Conservation (phyloP, 805 yeast species). For the Hanseniaspora valbyensis region DNA sequence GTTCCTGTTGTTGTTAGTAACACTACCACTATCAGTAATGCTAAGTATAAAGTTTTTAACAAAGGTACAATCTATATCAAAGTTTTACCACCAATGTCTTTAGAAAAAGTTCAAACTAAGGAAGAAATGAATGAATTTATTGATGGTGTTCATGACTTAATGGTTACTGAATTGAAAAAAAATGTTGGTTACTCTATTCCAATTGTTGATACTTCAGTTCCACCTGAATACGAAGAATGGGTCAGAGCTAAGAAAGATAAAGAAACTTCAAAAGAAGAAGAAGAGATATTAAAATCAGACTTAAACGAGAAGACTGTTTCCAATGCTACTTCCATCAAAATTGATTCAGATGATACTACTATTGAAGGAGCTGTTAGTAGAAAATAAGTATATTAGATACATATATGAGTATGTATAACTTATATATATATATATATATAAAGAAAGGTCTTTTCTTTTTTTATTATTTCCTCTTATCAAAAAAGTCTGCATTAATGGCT, state of each 20-base stretch:
- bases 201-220: slow-evolving; percentile 26
- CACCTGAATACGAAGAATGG: slow-evolving; percentile 21
- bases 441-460: no score
- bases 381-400: not conserved
- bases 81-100: slow-evolving; percentile 71
- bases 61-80: slow-evolving; percentile 65
- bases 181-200: slow-evolving; percentile 32
- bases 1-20: slow-evolving; percentile 83
- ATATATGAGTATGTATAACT: no score
- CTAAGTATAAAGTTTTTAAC: slow-evolving; percentile 53
- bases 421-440: no score
- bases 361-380: slow-evolving; percentile 11
- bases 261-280: slow-evolving; percentile 7
- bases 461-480: no score
- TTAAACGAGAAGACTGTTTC: slow-evolving; percentile 1
- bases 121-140: slow-evolving; percentile 60
- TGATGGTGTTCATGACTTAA: slow-evolving; percentile 43
- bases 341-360: not conserved
- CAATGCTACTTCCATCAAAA: not conserved
- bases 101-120: slow-evolving; percentile 49
- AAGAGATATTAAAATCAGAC: slow-evolving; percentile 14
- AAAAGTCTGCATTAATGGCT: no score
- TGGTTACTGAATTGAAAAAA: slow-evolving; percentile 36
- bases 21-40: slow-evolving; percentile 60
- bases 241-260: slow-evolving; percentile 4